A percentile compares a stretch with the other conserved stretches of the same genome.
Conservation (phyloP, 192 early-diverging fungal genomes). For the Oehlia diaphana region DNA sequence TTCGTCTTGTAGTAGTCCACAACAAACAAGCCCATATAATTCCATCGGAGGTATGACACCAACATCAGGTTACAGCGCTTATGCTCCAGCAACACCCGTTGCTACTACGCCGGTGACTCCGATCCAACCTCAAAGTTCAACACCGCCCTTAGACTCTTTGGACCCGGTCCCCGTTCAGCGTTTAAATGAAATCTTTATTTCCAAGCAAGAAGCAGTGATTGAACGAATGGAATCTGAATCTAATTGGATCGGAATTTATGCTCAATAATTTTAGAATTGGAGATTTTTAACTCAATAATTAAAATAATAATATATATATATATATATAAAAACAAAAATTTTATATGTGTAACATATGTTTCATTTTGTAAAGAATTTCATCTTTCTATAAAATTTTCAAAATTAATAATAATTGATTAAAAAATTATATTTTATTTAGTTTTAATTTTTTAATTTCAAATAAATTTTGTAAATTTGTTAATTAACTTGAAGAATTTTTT, state of each 20-base stretch:
- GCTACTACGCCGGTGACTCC: constrained; percentile 8
- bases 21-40: constrained; percentile 29
- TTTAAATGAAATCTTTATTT: constrained; percentile 33
- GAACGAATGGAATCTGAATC: constrained; percentile 43
- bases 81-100: constrained; percentile 25
- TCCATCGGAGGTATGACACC: constrained; percentile 21
- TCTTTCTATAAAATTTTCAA: not conserved
- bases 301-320: not conserved
- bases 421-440: not conserved
- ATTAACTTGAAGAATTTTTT: not conserved
- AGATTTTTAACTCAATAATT: not conserved
- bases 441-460: not conserved
- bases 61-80: constrained; percentile 13
- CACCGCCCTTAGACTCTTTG: constrained; percentile 27
- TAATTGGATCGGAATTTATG: constrained; percentile 50
- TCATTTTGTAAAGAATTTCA: not conserved
- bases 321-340: too few relatives aligned
- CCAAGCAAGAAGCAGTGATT: constrained; percentile 43
- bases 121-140: not conserved
- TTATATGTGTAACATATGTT: not conserved
- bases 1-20: constrained; percentile 6
- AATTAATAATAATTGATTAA: not conserved
- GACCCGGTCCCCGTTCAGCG: constrained; percentile 36
- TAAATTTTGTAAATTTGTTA: not conserved
- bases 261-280: constrained; percentile 31